Evolutionary conservation across 148 eudicot species (phyloP).

Genomic region (Vaccinium vitisidaea): DNA sequence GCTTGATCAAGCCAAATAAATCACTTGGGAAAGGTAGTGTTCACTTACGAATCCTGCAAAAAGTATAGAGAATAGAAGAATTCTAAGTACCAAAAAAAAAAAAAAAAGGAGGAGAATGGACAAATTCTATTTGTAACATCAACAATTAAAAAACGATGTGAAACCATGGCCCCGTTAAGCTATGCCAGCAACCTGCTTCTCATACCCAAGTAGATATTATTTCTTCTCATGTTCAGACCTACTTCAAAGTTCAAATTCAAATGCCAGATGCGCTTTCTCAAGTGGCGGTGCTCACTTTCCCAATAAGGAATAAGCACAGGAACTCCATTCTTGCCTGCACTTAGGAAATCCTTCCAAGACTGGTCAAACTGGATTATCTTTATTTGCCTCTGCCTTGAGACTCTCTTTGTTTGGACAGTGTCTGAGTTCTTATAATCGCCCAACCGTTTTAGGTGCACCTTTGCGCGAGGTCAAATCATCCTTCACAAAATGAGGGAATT

Average conservation of each 20-base stretch:
- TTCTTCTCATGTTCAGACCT: neutral
- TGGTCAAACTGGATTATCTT: neutral
- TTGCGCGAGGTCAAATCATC: neutral
- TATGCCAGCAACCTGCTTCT: neutral
- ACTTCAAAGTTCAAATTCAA: neutral
- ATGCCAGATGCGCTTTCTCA: neutral
- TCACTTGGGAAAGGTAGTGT: neutral
- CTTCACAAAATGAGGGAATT: neutral
- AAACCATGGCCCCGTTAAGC: neutral
- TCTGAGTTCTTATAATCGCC: neutral
- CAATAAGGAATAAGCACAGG: neutral
- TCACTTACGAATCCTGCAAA: neutral
- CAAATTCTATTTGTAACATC: neutral
- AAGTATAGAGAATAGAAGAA: neutral
- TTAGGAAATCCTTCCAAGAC: neutral
- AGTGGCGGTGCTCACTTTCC: neutral
- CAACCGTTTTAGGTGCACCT: neutral
- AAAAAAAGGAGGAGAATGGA: too few species aligned
- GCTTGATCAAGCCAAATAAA: neutral
- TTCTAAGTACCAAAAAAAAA: too few species aligned
- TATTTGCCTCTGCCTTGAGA: neutral
- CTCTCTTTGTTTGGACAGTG: neutral
- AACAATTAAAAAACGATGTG: neutral
- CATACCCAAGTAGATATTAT: neutral
- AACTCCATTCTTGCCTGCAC: neutral